These are phyloP conservation scores for Lactarius vividus DNA, from an alignment of 768 basidiomycete species.

Conservation along the genomic window DNA sequence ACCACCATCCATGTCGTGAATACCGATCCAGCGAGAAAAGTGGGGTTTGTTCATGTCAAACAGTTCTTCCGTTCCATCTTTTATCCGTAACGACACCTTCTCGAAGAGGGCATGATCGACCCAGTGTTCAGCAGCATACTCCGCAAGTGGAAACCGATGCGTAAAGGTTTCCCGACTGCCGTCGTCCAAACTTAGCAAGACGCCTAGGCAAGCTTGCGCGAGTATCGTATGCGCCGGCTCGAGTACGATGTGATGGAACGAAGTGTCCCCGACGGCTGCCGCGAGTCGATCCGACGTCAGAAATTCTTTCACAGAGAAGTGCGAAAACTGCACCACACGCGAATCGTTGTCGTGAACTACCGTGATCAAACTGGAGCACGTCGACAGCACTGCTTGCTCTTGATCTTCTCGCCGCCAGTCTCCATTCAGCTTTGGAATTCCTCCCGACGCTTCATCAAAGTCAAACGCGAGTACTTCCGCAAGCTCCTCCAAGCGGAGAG, in stretches of 20 bases:
- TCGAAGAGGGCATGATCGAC: background rate
- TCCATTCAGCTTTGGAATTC: background rate
- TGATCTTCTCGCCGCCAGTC: background rate
- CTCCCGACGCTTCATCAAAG: background rate
- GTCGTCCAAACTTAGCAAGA: background rate
- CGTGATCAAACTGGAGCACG: background rate
- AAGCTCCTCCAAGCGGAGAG: background rate
- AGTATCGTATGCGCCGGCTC: background rate
- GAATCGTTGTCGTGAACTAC: background rate
- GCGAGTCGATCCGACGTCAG: background rate
- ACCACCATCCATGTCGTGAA: background rate
- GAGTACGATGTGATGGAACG: background rate
- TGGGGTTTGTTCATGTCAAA: background rate
- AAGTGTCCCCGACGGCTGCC: background rate
- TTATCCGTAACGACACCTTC: background rate
- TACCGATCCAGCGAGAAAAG: background rate
- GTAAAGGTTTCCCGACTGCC: background rate
- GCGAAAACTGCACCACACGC: slow-evolving; percentile 2
- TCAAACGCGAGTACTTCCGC: background rate
- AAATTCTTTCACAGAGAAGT: background rate
- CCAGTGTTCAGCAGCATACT: background rate
- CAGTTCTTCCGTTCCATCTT: background rate
- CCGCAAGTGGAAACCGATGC: background rate
- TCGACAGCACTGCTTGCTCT: background rate
- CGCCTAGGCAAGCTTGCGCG: background rate